Evolutionary conservation across 805 yeast genomes (phyloP).

Genomic region (Starmera amethionina): DNA sequence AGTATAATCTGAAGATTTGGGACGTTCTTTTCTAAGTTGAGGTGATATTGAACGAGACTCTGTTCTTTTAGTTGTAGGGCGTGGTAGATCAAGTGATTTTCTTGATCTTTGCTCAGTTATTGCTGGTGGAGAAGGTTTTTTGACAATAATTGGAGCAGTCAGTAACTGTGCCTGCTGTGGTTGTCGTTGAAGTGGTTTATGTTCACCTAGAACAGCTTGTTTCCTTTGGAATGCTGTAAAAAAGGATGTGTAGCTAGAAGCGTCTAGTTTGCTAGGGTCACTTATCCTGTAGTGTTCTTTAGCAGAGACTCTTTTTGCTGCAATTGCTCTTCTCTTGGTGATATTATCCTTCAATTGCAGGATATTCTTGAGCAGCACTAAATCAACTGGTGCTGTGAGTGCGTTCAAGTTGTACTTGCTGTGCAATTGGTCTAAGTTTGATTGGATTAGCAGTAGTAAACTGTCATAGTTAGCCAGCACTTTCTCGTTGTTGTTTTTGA

Average conservation of each 20-base stretch:
- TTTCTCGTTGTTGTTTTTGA: constrained; percentile 11
- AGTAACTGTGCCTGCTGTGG: background rate
- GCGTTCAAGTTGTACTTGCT: background rate
- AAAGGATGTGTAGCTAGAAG: constrained; percentile 16
- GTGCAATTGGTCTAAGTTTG: constrained; percentile 2
- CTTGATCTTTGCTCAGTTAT: constrained; percentile 1
- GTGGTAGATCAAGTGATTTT: constrained; percentile 10
- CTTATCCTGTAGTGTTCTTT: constrained; percentile 7
- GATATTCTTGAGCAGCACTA: constrained; percentile 8
- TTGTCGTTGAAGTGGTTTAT: background rate
- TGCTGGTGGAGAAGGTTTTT: background rate
- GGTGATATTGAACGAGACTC: background rate
- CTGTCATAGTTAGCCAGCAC: constrained; percentile 9
- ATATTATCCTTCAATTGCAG: constrained; percentile 11
- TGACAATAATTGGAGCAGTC: background rate
- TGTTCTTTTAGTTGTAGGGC: constrained; percentile 1
- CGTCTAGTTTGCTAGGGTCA: constrained; percentile 7
- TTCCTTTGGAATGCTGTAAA: constrained; percentile 12
- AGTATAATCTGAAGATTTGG: constrained; percentile 16
- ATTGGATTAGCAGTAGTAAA: constrained; percentile 6
- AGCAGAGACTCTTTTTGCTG: constrained; percentile 5
- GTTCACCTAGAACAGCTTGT: background rate
- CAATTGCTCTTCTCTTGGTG: constrained; percentile 6
- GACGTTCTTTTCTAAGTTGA: constrained; percentile 7
- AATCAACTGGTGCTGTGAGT: constrained; percentile 6